Base-by-base conservation (phyloP, 495 filamentous ascomycete species). In the Aspergillus kassunensis region DNA sequence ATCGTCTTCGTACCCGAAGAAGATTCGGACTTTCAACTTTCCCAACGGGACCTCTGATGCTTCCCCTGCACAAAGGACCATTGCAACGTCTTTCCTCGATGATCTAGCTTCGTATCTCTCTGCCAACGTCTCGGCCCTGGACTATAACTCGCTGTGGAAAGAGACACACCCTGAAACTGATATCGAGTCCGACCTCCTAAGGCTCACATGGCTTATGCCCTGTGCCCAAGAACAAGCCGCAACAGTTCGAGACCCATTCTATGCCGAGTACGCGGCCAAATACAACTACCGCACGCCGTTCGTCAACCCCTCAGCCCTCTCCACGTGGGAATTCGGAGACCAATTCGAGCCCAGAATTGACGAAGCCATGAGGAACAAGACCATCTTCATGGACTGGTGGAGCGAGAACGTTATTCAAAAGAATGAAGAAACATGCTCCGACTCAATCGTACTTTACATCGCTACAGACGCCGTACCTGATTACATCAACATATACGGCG, bases 241-340 rank as follows among this genome's bases (percentile, higher is more conserved):
- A 6, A 69, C 72, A 9, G 55, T 82, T 16, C 66, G 70, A 2
- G 58, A 67, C 2, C 77, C 78, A 0, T 79, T 84, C 45, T 81
- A 74, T 49, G 62, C 60, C 2, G 77, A 79, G 52, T 84, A 81
- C 35, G 76, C 69, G 3, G 67, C 67, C 23, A 33, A 40, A 23
- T 39, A 80, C 50, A 64, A 69, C 18, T 75, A 73, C 25, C 72
- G 76, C 27, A 56, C 47, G 1, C 80, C 80, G 1, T 82, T 81
- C 40, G 60, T 84, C 18, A 71, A 82, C 59, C 80, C 0, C 82
- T 29, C 27, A 5, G 6, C 82, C 2, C 54, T 81, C 4, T 51
- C 67, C 2, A 75, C 82, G 3, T 87, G 82, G 81, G 85, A 69
- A 59, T 82, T 75, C 19, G 72, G 77, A 49, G 44, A 58, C 2